Conservation (phyloP, 371 early-diverging fungal genomes). For the Lichtheimia corymbifera region DNA sequence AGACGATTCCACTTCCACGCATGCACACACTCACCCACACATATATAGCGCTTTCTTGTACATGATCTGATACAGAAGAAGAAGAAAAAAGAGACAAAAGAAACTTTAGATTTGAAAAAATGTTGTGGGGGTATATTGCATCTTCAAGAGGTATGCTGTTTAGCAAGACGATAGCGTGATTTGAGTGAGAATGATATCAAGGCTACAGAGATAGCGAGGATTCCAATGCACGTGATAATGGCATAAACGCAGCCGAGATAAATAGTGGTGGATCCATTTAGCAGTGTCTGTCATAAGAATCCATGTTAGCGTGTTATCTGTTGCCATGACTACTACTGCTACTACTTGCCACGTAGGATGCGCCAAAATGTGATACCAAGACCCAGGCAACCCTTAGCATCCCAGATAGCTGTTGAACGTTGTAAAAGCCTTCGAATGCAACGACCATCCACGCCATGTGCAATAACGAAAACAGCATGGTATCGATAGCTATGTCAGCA, state of each 20-base stretch:
- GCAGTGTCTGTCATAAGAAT: conserved; percentile 33
- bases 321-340: no score
- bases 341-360: conserved; percentile 59
- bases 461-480: conserved; percentile 67
- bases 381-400: conserved; percentile 48
- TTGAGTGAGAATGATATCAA: conserved; percentile 32
- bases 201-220: conserved; percentile 39
- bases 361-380: conserved; percentile 58
- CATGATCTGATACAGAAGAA: background rate
- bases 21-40: background rate
- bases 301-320: background rate
- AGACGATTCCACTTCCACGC: background rate
- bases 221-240: conserved; percentile 41
- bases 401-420: conserved; percentile 26
- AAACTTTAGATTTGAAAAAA: background rate
- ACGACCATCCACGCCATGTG: conserved; percentile 76
- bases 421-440: conserved; percentile 65
- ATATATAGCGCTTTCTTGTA: background rate
- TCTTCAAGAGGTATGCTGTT: conserved; percentile 7
- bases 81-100: conserved; percentile 2
- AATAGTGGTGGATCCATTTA: conserved; percentile 46
- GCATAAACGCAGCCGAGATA: conserved; percentile 54
- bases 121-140: background rate
- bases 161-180: conserved; percentile 22
- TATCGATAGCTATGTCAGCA: conserved; percentile 53